A percentile compares a stretch with the other conserved stretches of the same genome.
Evolutionary conservation across 2,329 filamentous ascomycete genomes (phyloP).

Genomic region (Pseudocercospora pini-densiflorae): DNA sequence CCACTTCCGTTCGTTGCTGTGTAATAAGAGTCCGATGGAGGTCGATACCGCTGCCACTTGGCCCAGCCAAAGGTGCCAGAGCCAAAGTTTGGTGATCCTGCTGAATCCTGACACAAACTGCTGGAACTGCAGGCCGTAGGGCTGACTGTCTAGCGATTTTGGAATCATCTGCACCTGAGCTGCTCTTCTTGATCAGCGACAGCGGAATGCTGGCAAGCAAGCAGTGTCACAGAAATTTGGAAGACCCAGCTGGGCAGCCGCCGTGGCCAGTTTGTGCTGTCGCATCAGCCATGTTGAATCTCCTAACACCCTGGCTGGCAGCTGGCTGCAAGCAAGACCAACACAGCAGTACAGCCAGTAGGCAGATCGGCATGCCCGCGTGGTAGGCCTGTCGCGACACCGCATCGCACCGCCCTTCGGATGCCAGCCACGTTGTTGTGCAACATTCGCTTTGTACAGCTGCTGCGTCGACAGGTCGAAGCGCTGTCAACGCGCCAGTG

Average conservation of each 20-base stretch:
- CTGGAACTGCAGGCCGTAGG: slow-evolving; percentile 1
- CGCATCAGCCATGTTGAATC: neutral
- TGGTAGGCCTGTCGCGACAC: slow-evolving; percentile 3
- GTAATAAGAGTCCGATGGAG: neutral
- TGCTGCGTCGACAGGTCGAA: too few relatives aligned
- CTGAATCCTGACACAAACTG: slow-evolving; percentile 5
- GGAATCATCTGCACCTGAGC: neutral
- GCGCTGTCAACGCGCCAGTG: neutral
- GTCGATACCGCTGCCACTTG: neutral
- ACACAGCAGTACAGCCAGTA: neutral
- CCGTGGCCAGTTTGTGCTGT: neutral
- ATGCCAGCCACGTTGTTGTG: neutral
- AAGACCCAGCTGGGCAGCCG: too few relatives aligned
- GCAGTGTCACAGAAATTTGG: too few relatives aligned
- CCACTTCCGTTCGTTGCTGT: neutral
- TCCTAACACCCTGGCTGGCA: neutral
- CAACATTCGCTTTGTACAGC: neutral
- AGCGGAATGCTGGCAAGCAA: neutral
- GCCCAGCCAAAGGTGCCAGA: neutral
- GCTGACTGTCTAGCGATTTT: neutral
- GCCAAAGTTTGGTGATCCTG: slow-evolving; percentile 3
- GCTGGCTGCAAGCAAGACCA: slow-evolving; percentile 1
- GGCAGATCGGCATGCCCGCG: slow-evolving; percentile 5
- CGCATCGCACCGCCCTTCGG: neutral
- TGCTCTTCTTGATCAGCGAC: neutral